Conservation (phyloP, 805 yeast species). For the Wickerhamomyces queroliae region DNA sequence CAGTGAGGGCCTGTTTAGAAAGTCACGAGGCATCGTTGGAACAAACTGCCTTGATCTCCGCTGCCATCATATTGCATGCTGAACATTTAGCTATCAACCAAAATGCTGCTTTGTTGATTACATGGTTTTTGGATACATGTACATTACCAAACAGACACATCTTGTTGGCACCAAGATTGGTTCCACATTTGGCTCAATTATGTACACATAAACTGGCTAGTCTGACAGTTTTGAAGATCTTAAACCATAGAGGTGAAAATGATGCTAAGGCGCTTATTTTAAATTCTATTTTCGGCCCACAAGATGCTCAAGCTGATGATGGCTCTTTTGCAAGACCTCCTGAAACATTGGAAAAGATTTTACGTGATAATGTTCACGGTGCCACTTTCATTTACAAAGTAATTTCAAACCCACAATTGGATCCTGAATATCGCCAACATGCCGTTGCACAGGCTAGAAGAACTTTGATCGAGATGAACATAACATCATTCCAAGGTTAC, state of each 20-base stretch:
- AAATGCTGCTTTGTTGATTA: conserved; percentile 83
- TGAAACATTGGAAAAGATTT: conserved; percentile 46
- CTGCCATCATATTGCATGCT: conserved; percentile 71
- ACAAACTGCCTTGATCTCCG: conserved; percentile 67
- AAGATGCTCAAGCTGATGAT: conserved; percentile 19
- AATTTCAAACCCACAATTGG: conserved; percentile 64
- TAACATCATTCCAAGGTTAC: conserved; percentile 59
- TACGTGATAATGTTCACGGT: conserved; percentile 65
- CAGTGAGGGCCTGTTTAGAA: conserved; percentile 89
- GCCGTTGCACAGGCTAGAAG: conserved; percentile 57
- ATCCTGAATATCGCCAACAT: conserved; percentile 47
- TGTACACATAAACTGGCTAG: conserved; percentile 83
- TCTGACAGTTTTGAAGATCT: conserved; percentile 71
- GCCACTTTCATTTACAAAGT: conserved; percentile 76
- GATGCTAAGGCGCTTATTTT: conserved; percentile 57
- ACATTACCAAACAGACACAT: conserved; percentile 57
- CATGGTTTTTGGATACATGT: conserved; percentile 93
- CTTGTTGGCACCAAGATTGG: conserved; percentile 55
- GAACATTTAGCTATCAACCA: conserved; percentile 75
- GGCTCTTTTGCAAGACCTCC: conserved; percentile 31
- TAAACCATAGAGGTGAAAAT: conserved; percentile 62
- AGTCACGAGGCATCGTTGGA: conserved; percentile 61
- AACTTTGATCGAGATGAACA: conserved; percentile 53
- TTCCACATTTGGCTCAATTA: conserved; percentile 55
- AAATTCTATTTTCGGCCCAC: conserved; percentile 56